Conservation (phyloP, 2,329 filamentous ascomycete genomes). For the Ceratocystis ficicola region DNA sequence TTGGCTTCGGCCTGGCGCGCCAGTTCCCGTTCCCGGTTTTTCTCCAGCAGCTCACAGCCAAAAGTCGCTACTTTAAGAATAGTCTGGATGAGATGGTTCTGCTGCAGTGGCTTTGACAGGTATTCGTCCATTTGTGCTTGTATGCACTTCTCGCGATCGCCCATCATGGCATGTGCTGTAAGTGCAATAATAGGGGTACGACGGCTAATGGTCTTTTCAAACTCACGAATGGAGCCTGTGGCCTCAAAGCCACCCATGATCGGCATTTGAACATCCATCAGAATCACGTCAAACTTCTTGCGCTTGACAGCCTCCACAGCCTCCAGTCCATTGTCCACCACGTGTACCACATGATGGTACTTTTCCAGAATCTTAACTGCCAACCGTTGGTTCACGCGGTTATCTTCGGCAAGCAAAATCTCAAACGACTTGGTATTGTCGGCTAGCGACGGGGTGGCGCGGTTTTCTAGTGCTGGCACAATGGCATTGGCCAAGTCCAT, state of each 20-base stretch:
- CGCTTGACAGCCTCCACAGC: constrained; percentile 85
- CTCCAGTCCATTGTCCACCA: constrained; percentile 89
- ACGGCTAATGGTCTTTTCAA: constrained; percentile 69
- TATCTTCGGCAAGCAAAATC: constrained; percentile 91
- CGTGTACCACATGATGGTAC: constrained; percentile 83
- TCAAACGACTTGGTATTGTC: constrained; percentile 94
- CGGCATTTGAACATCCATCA: constrained; percentile 99
- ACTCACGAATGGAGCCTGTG: constrained; percentile 90
- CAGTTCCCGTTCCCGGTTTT: constrained; percentile 52
- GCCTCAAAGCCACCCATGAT: constrained; percentile 98
- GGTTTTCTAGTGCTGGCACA: constrained; percentile 86
- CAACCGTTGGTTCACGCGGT: constrained; percentile 89
- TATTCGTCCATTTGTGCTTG: constrained; percentile 99
- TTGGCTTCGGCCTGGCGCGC: constrained; percentile 40
- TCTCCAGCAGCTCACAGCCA: constrained; percentile 68
- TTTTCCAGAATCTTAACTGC: constrained; percentile 96
- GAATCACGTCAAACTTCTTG: constrained; percentile 86
- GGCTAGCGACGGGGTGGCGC: constrained; percentile 78
- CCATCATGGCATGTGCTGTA: constrained; percentile 97
- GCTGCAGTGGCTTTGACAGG: constrained; percentile 87
- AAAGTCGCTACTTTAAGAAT: constrained; percentile 94
- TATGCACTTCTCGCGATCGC: constrained; percentile 94
- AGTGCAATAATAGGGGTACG: constrained; percentile 92
- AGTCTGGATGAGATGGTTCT: constrained; percentile 94
- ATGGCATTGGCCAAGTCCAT: constrained; percentile 94